phyloP scores from a whole-genome alignment of 2,329 filamentous ascomycete species.

The Lachnellula arida region DNA sequence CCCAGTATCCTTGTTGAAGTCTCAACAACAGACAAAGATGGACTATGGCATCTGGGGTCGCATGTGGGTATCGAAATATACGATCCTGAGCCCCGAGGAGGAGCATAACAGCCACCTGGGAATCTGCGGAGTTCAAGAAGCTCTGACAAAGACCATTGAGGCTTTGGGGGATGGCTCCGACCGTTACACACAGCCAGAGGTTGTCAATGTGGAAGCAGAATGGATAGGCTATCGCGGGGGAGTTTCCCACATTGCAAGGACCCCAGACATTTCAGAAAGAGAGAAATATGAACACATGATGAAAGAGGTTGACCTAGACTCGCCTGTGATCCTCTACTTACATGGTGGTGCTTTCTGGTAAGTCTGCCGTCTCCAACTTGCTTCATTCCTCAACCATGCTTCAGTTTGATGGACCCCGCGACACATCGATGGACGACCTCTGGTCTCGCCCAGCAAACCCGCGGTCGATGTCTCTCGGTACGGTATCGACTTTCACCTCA shows the following conservation, averaged over 20 bases:
- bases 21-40: neutral
- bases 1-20: neutral
- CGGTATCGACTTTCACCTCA: conserved; percentile 1
- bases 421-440: neutral
- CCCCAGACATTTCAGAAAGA: neutral
- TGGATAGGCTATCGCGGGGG: neutral
- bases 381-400: neutral
- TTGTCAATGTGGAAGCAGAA: neutral
- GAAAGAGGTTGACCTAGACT: neutral
- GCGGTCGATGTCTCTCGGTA: neutral
- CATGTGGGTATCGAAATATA: neutral
- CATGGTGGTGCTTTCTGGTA: conserved; percentile 3
- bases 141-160: neutral
- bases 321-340: neutral
- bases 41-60: neutral
- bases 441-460: neutral
- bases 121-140: neutral
- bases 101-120: neutral
- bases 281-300: conserved; percentile 1
- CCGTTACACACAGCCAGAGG: neutral
- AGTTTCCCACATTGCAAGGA: neutral
- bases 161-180: neutral
- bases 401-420: neutral
- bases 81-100: neutral
- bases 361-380: neutral